Evolutionary conservation across 805 yeast genomes (phyloP), one percentile per base, ranked within the genome.

Genomic region (Ogataea kodamae): DNA sequence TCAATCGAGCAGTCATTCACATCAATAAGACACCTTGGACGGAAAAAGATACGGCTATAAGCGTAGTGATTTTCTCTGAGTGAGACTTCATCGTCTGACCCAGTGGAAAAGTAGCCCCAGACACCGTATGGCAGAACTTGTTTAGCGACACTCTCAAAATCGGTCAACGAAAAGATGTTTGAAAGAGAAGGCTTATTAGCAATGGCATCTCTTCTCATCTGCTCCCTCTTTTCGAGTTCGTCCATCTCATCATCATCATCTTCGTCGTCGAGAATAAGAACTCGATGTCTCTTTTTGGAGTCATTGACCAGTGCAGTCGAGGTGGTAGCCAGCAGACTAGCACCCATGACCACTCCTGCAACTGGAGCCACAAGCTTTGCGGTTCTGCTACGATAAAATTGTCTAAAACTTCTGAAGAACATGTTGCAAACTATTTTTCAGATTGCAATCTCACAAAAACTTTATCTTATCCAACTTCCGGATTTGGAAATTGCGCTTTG

Each of bases 61-160:
- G 96, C 92, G 31, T 78, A 70, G 56, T 87, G 96, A 62, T 90
- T 89, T 53, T 88, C 96, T 47, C 97, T 72, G 40, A 83, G 52
- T 0, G 95, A 73, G 46, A 89, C 75, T 61, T 89, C 97, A 57
- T 89, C 97, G 56, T 88, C 96, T 12, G 94, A 72, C 5, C 92
- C 97, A 5, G 92, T 79, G 2, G 92, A 79, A 54, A 83, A 89
- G 55, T 90, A 90, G 14, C 89, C 89, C 87, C 95, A 84, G 1
- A 89, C 94, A 12, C 75, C 72, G 22, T 73, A 73, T 17, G 81
- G 74, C 66, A 90, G 66, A 21, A 84, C 75, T 39, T 76, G 72
- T 28, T 86, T 70, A 3, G 97, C 97, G 26, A 90, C 79, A 43
- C 72, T 72, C 58, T 90, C 97, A 52, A 89, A 90, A 57, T 89